Evolutionary conservation across 148 eudicot species (phyloP).

Genomic region (Cornus kousa): DNA sequence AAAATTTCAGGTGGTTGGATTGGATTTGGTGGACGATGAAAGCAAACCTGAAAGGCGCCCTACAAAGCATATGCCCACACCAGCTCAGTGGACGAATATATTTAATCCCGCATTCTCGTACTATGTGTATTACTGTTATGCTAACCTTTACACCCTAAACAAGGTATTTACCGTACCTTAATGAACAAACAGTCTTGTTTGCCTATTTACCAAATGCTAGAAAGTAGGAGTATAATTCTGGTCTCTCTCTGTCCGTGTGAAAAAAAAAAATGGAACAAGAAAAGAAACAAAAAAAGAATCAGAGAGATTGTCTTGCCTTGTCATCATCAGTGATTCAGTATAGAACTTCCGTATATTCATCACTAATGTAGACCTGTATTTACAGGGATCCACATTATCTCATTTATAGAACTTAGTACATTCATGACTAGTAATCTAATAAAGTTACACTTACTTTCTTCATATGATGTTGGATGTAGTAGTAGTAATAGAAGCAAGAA

Average conservation of each 20-base stretch:
- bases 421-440: background rate
- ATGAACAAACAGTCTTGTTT: background rate
- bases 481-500: background rate
- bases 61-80: constrained; percentile 98
- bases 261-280: too few relatives aligned
- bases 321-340: background rate
- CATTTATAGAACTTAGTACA: background rate
- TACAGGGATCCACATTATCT: background rate
- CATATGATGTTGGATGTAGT: background rate
- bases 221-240: background rate
- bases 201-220: background rate
- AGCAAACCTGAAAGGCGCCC: constrained; percentile 99
- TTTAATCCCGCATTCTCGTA: constrained; percentile 96
- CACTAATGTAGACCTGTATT: background rate
- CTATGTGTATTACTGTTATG: constrained; percentile 92
- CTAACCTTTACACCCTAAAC: constrained; percentile 94
- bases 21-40: constrained; percentile 98
- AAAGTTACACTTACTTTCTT: background rate
- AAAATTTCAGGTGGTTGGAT: constrained; percentile 76
- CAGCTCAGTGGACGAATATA: constrained; percentile 90
- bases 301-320: background rate
- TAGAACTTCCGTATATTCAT: too few relatives aligned
- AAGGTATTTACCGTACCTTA: constrained; percentile 48
- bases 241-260: background rate
- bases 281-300: too few relatives aligned